These are phyloP conservation scores for Quaeritorhiza haematococci DNA, from an alignment of 371 early-diverging fungal genomes.

Conservation along the genomic window DNA sequence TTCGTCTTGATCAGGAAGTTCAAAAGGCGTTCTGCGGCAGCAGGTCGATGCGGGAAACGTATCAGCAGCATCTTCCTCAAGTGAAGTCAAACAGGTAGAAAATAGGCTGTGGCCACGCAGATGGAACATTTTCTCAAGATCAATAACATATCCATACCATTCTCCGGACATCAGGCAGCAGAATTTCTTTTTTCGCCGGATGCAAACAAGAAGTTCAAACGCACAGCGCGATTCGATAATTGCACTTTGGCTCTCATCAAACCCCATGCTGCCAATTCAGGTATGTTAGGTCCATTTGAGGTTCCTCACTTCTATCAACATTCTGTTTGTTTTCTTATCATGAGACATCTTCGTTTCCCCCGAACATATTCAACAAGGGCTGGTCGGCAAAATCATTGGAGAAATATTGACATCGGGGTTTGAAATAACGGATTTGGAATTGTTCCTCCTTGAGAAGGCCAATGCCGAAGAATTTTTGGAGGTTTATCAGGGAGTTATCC, in stretches of 20 bases:
- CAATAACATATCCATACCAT: not conserved
- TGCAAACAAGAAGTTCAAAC: not conserved
- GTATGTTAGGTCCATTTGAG: constrained; percentile 7
- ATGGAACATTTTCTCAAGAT: not conserved
- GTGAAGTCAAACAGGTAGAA: not conserved
- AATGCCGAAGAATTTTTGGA: constrained; percentile 52
- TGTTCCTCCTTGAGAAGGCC: constrained; percentile 30
- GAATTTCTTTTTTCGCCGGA: not conserved
- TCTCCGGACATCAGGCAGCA: not conserved
- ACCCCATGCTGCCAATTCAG: constrained; percentile 40
- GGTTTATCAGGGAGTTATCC: constrained; percentile 48
- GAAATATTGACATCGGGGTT: constrained; percentile 29
- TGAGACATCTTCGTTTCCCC: too few species aligned
- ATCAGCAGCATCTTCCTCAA: too few species aligned
- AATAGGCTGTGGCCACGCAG: not conserved
- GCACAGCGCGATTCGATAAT: constrained; percentile 33
- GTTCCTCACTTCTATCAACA: too few species aligned
- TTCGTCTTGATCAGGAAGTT: not conserved
- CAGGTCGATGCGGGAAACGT: too few species aligned
- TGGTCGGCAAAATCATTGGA: constrained; percentile 33
- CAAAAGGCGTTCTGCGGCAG: too few species aligned
- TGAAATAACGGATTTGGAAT: constrained; percentile 36
- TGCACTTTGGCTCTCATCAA: constrained; percentile 36
- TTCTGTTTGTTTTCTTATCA: not conserved
- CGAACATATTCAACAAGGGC: constrained; percentile 19